Evolutionary conservation across 176 grass and related monocot species (phyloP).

Genomic region (Bolboschoenus planiculmis): DNA sequence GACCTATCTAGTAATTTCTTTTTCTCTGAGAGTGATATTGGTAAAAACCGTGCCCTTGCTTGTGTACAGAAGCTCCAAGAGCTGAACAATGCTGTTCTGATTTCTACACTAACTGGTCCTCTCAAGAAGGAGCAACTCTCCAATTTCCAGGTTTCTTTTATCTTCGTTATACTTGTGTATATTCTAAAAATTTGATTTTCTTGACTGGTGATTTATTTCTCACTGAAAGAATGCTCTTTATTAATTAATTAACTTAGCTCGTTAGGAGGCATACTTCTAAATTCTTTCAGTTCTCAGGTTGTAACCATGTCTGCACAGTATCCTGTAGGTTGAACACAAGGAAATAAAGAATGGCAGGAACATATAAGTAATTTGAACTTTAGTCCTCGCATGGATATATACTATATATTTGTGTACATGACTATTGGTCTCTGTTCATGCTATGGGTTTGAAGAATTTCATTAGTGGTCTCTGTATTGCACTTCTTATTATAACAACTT

Average conservation of each 20-base stretch:
- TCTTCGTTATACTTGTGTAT: background rate
- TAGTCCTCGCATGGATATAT: background rate
- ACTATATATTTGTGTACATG: background rate
- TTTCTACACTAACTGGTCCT: slow-evolving; percentile 29
- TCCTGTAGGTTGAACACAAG: background rate
- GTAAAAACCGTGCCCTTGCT: slow-evolving; percentile 37
- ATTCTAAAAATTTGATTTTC: background rate
- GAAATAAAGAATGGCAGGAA: background rate
- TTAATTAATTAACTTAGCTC: background rate
- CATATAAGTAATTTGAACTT: background rate
- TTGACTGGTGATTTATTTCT: background rate
- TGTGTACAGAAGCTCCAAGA: slow-evolving; percentile 48
- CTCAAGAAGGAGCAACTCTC: slow-evolving; percentile 39
- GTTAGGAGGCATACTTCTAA: background rate
- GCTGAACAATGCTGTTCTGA: slow-evolving; percentile 40
- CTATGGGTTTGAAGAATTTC: background rate
- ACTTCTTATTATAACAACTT: background rate
- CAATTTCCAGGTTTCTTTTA: slow-evolving; percentile 33
- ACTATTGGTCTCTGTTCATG: background rate
- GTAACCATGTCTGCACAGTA: background rate
- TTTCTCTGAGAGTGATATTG: slow-evolving; percentile 41
- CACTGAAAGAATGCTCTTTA: background rate
- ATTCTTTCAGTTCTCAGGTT: background rate
- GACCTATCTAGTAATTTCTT: slow-evolving; percentile 47
- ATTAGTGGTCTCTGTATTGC: background rate